phyloP scores from a whole-genome alignment of 1,284 basidiomycete species.

The Volvariella surrecta region DNA sequence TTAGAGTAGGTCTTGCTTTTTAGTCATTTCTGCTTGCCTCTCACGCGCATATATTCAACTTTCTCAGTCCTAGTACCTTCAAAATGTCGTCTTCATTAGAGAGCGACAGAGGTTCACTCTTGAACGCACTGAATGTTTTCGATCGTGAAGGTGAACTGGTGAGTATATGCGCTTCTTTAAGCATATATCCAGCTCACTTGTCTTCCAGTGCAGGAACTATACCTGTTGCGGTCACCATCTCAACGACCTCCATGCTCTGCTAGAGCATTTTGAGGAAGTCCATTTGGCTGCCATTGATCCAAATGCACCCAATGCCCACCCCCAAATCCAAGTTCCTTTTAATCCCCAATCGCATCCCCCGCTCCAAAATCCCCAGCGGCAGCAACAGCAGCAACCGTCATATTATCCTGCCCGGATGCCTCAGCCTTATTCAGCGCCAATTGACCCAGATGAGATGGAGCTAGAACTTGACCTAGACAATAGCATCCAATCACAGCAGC shows the following conservation, averaged over 20 bases:
- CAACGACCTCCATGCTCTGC: conserved; percentile 74
- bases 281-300: conserved; percentile 70
- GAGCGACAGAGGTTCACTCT: conserved; percentile 50
- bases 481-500: conserved; percentile 24
- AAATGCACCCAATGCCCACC: conserved; percentile 28
- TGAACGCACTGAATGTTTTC: conserved; percentile 59
- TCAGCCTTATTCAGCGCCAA: conserved; percentile 29
- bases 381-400: conserved; percentile 14
- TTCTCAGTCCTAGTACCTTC: conserved; percentile 40
- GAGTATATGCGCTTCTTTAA: conserved; percentile 18
- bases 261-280: conserved; percentile 82
- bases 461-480: conserved; percentile 51
- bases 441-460: conserved; percentile 78
- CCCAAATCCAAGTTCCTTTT: conserved; percentile 36
- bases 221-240: conserved; percentile 77
- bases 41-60: conserved; percentile 3
- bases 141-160: conserved; percentile 66
- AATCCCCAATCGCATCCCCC: conserved; percentile 28
- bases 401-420: conserved; percentile 4
- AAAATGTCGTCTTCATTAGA: conserved; percentile 53
- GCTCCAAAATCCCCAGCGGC: conserved; percentile 11
- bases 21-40: conserved; percentile 3
- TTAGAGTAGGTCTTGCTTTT: conserved; percentile 43
- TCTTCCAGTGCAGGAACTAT: conserved; percentile 64
- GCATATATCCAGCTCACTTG: conserved; percentile 3